Evolutionary conservation across 768 basidiomycete species (phyloP).

Genomic region (Pleurotus cornucopiae): DNA sequence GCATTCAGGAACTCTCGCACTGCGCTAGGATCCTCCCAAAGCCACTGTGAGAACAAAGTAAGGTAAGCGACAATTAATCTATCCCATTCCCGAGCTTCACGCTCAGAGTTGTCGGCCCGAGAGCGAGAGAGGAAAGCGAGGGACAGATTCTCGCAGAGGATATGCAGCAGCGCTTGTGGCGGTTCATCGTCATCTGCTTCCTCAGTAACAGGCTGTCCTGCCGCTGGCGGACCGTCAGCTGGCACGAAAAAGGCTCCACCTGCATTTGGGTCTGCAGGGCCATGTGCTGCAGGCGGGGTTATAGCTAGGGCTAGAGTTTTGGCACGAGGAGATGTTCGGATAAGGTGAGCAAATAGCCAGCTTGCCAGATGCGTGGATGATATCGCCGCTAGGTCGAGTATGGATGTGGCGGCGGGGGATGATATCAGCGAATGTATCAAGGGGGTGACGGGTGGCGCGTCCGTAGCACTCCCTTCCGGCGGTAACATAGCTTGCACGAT

Average conservation of each 20-base stretch:
- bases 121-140: slow-evolving; percentile 77
- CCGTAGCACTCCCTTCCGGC: slow-evolving; percentile 39
- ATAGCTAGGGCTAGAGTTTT: slow-evolving; percentile 65
- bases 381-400: slow-evolving; percentile 49
- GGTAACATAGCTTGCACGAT: slow-evolving; percentile 73
- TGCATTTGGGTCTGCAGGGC: slow-evolving; percentile 24
- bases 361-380: slow-evolving; percentile 71
- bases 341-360: slow-evolving; percentile 76
- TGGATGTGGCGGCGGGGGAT: slow-evolving; percentile 50
- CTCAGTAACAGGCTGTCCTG: slow-evolving; percentile 22
- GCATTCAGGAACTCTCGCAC: slow-evolving; percentile 89
- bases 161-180: slow-evolving; percentile 72
- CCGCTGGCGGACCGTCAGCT: slow-evolving; percentile 53
- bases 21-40: slow-evolving; percentile 91
- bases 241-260: slow-evolving; percentile 67
- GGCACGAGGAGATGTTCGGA: slow-evolving; percentile 61
- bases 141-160: slow-evolving; percentile 88
- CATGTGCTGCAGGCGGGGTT: slow-evolving; percentile 40
- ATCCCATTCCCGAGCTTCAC: slow-evolving; percentile 86
- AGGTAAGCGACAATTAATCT: slow-evolving; percentile 84
- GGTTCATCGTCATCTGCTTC: slow-evolving; percentile 53
- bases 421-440: slow-evolving; percentile 65
- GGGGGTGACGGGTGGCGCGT: slow-evolving; percentile 52
- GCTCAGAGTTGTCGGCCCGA: slow-evolving; percentile 59
- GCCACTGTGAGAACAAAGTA: slow-evolving; percentile 82